A percentile compares a stretch with the other conserved stretches of the same genome.
Conservation (phyloP, 371 early-diverging fungal genomes). For the Hamiltosporidium magnivora region DNA sequence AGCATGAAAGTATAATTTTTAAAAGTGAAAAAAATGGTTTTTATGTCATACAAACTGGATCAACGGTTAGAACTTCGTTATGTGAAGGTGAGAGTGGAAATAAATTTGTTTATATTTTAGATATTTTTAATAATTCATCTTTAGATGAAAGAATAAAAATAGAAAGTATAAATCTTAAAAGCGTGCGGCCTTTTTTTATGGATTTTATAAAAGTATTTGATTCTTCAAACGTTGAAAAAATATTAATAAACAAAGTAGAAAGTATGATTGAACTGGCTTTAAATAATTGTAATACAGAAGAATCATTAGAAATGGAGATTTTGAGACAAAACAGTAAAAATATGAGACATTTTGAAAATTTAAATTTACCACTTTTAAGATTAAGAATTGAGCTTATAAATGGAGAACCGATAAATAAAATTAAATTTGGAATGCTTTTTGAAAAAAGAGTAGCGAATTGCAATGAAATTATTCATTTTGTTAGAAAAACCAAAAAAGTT, state of each 20-base stretch:
- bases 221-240: background rate
- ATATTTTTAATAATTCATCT: background rate
- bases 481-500: background rate
- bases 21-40: conserved; percentile 61
- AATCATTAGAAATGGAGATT: too few relatives aligned
- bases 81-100: conserved; percentile 69
- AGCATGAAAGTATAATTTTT: conserved; percentile 80
- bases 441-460: background rate
- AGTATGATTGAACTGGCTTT: background rate
- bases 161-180: background rate
- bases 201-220: background rate
- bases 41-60: conserved; percentile 79
- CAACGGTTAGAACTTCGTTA: conserved; percentile 84
- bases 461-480: background rate
- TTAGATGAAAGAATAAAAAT: background rate
- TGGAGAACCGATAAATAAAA: background rate
- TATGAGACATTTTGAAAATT: background rate
- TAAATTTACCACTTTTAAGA: background rate
- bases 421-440: background rate
- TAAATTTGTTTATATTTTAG: conserved; percentile 60
- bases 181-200: background rate
- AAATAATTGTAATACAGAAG: too few relatives aligned
- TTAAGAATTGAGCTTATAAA: background rate
- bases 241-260: background rate
- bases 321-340: too few relatives aligned